Evolutionary conservation across 2,329 filamentous ascomycete species (phyloP), one percentile per base, ranked within the genome.

Genomic region (Xylaria hypoxylon): DNA sequence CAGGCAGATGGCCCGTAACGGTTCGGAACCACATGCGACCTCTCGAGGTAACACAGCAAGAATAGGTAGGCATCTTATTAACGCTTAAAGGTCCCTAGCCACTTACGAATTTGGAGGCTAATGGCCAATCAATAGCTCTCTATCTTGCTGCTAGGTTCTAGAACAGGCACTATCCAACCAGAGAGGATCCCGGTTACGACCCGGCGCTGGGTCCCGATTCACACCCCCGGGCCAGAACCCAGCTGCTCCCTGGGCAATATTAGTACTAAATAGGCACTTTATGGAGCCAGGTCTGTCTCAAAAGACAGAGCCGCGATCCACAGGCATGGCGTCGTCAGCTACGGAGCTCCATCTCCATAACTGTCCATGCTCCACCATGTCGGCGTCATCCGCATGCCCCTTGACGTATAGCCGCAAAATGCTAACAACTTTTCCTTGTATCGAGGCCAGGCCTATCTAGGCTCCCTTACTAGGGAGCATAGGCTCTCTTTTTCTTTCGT

Each of bases 371-470:
- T 58, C 64, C 65, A 67, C 62, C 47, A n/a, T n/a, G 47, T 58
- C 62, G 44, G 61, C 57, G 50, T 62, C 52, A 67, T 56, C 64
- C 59, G 59, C 59, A 11, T 24, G 48, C 52, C 62, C 62, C 62
- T 59, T 59, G 50, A 31, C 26, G 45, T 45, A 24, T 40, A 33
- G 6, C 17, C 35, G 35, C 19, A 57, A 58, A 57, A 47, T 38
- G 35, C 33, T 44, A 48, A 35, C 47, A 52, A 19, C 31, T 45
- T 44, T 59, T 28, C 55, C 50, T 56, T 22, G 50, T 40, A 55
- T 56, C 48, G 55, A 31, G 48, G 26, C 24, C 8, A 24, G 8
- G 35, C 19, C 44, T 17, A 8, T 62, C 11, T 28, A 22, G 35
- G 24, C 19, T 3, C 13, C 35, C 4, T 40, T 6, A 26, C 17